These are phyloP conservation scores for Hypoxylon rickii DNA, from an alignment of 495 filamentous ascomycete genomes.

Conservation along the genomic window DNA sequence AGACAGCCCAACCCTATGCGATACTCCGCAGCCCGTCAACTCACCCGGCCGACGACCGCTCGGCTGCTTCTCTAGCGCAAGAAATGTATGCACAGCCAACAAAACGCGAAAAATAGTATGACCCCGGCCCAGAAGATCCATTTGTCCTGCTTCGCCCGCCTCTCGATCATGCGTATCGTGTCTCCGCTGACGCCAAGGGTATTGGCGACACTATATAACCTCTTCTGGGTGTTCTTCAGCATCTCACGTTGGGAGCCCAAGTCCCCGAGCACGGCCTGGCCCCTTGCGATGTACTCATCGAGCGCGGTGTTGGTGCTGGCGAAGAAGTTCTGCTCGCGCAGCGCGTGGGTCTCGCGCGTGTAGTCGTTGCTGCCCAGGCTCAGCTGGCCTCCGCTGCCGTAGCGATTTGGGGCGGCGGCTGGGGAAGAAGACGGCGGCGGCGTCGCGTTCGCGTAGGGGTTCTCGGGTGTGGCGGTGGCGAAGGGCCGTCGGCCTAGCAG, in stretches of 20 bases:
- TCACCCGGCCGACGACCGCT: no score
- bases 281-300: slow-evolving; percentile 91
- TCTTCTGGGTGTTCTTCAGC: slow-evolving; percentile 89
- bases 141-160: slow-evolving; percentile 91
- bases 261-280: slow-evolving; percentile 86
- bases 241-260: slow-evolving; percentile 89
- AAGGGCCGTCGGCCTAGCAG: slow-evolving; percentile 90
- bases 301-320: slow-evolving; percentile 74
- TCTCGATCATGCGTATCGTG: slow-evolving; percentile 93
- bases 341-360: slow-evolving; percentile 76
- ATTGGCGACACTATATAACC: slow-evolving; percentile 89
- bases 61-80: slow-evolving; percentile 58
- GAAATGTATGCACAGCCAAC: slow-evolving; percentile 85
- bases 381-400: slow-evolving; percentile 53
- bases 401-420: slow-evolving; percentile 36
- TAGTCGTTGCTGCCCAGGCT: slow-evolving; percentile 62
- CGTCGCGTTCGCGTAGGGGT: slow-evolving; percentile 78
- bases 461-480: slow-evolving; percentile 85
- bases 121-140: slow-evolving; percentile 96
- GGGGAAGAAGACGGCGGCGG: slow-evolving; percentile 28
- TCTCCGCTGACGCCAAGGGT: slow-evolving; percentile 93
- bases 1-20: not conserved
- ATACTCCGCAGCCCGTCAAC: no score
- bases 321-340: slow-evolving; percentile 90
- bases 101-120: slow-evolving; percentile 87